Evolutionary conservation across 1,139 yeast species (phyloP).

Genomic region (Blastobotrys capitulatus): DNA sequence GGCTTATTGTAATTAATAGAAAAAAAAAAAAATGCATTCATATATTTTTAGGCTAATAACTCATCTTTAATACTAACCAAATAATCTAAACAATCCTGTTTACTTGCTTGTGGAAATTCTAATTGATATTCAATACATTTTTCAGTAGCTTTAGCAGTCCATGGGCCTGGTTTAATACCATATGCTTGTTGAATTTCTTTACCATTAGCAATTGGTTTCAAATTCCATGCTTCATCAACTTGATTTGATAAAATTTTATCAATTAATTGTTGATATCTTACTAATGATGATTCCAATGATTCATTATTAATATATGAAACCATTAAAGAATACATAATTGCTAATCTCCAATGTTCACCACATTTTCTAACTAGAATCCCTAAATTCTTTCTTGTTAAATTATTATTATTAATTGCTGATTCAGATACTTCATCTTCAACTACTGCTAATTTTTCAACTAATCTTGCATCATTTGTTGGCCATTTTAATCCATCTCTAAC

Average conservation of each 20-base stretch:
- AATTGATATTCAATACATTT: constrained; percentile 66
- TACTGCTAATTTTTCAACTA: constrained; percentile 38
- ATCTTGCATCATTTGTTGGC: constrained; percentile 52
- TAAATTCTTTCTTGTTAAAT: constrained; percentile 45
- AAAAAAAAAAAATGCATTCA: not conserved
- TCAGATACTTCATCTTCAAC: constrained; percentile 23
- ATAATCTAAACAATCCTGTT: constrained; percentile 38
- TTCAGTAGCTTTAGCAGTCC: constrained; percentile 60
- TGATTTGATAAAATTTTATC: constrained; percentile 17
- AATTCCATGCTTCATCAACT: constrained; percentile 29
- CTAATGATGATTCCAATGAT: constrained; percentile 3
- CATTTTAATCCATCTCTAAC: constrained; percentile 68
- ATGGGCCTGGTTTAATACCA: constrained; percentile 70
- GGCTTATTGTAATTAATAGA: too few species aligned
- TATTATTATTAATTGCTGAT: not conserved
- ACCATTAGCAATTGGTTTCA: constrained; percentile 48
- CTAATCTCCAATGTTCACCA: constrained; percentile 48
- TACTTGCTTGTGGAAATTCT: constrained; percentile 53
- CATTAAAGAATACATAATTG: constrained; percentile 29
- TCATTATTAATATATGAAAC: not conserved
- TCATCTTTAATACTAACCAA: constrained; percentile 1
- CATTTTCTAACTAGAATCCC: constrained; percentile 57
- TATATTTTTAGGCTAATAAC: not conserved
- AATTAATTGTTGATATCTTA: constrained; percentile 16
- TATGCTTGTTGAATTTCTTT: constrained; percentile 51